These are phyloP conservation scores for Jamesozyma jinghongensis DNA, from an alignment of 805 yeast genomes.

Conservation along the genomic window DNA sequence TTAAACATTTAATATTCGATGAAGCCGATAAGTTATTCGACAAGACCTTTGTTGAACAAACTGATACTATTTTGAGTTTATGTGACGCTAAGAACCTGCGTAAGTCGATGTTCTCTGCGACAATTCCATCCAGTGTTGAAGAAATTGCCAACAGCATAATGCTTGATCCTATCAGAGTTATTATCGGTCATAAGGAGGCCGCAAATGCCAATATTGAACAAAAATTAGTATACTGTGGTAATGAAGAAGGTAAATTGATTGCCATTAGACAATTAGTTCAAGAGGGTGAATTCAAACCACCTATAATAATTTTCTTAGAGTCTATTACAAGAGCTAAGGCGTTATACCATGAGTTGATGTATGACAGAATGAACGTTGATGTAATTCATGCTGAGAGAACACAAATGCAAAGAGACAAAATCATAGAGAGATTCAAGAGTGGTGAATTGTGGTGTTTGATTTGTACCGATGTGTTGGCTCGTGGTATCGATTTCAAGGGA, in stretches of 20 bases:
- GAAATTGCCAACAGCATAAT: constrained; percentile 77
- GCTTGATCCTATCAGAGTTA: constrained; percentile 75
- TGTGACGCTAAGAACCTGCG: constrained; percentile 38
- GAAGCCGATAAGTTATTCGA: constrained; percentile 95
- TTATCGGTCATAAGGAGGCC: constrained; percentile 89
- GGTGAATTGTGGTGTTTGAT: constrained; percentile 96
- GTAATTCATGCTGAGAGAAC: constrained; percentile 95
- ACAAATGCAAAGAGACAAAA: constrained; percentile 74
- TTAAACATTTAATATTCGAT: constrained; percentile 77
- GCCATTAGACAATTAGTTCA: constrained; percentile 85
- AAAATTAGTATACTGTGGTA: constrained; percentile 75
- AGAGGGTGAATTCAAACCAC: constrained; percentile 82
- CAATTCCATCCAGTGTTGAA: constrained; percentile 89
- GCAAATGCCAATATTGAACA: constrained; percentile 82
- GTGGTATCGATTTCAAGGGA: constrained; percentile 97
- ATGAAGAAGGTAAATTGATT: constrained; percentile 88
- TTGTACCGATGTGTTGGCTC: constrained; percentile 89
- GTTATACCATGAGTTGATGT: constrained; percentile 80
- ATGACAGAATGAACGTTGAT: constrained; percentile 88
- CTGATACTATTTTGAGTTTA: constrained; percentile 63
- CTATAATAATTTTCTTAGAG: constrained; percentile 85
- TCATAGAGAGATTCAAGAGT: constrained; percentile 71
- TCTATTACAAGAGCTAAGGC: constrained; percentile 92
- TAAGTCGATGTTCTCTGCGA: constrained; percentile 87
- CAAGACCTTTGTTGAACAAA: constrained; percentile 76